phyloP scores from a whole-genome alignment of 805 yeast species.

The Metschnikowia shivogae region DNA sequence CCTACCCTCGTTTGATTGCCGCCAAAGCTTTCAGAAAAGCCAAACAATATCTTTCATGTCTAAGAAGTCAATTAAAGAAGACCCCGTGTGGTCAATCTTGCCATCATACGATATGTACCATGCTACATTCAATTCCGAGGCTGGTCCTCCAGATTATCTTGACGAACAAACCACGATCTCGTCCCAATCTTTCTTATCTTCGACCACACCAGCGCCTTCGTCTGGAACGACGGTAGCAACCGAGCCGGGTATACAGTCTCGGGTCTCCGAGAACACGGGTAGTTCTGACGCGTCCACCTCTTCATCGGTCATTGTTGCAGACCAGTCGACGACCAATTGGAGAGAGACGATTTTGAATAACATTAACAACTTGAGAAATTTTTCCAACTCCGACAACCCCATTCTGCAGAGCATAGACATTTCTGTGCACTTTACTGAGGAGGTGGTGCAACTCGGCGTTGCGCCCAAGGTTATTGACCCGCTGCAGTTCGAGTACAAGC shows the following conservation, averaged over 20 bases:
- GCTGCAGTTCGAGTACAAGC: constrained; percentile 47
- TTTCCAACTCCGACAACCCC: constrained; percentile 26
- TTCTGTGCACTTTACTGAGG: constrained; percentile 30
- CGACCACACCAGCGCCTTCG: not conserved
- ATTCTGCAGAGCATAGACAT: constrained; percentile 26
- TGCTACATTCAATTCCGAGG: constrained; percentile 12
- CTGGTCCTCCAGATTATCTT: constrained; percentile 15
- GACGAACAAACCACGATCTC: constrained; percentile 10
- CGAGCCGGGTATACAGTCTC: not conserved
- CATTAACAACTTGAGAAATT: constrained; percentile 30
- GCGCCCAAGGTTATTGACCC: constrained; percentile 27
- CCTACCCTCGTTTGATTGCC: too few relatives aligned
- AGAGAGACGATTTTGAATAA: constrained; percentile 38
- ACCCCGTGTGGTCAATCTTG: constrained; percentile 35
- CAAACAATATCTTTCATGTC: not conserved
- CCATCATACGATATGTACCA: constrained; percentile 39
- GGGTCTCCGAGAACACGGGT: not conserved
- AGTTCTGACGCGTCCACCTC: not conserved
- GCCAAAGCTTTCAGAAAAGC: too few relatives aligned
- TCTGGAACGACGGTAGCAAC: not conserved
- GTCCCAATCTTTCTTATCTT: not conserved
- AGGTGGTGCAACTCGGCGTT: constrained; percentile 27
- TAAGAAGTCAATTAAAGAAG: constrained; percentile 10
- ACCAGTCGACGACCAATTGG: constrained; percentile 32
- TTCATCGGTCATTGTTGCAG: constrained; percentile 26